Evolutionary conservation across 2,329 filamentous ascomycete species (phyloP).

Genomic region (Aspergillus chevalieri): DNA sequence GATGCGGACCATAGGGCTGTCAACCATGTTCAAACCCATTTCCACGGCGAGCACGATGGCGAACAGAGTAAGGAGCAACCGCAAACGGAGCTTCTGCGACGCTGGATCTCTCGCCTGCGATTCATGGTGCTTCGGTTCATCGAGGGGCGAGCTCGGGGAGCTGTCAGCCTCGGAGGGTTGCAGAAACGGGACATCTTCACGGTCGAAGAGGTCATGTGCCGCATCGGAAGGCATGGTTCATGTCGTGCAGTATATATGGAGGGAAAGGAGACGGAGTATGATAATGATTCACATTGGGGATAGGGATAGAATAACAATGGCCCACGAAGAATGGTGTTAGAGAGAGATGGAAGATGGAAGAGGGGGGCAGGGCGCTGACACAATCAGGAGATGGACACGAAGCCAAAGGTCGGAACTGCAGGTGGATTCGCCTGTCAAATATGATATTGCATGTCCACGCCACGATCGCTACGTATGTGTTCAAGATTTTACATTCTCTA

Average conservation of each 20-base stretch:
- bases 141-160: not conserved
- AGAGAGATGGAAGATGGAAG: too few species aligned
- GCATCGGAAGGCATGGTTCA: slow-evolving; percentile 17
- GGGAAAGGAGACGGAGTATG: not conserved
- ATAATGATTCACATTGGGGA: not conserved
- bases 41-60: slow-evolving; percentile 40
- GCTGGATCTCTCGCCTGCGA: not conserved
- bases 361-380: not conserved
- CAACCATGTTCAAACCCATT: slow-evolving; percentile 39
- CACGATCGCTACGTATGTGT: not conserved
- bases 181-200: slow-evolving; percentile 30
- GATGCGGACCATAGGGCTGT: slow-evolving; percentile 43
- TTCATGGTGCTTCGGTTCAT: slow-evolving; percentile 2
- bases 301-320: not conserved
- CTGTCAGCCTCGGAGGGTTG: slow-evolving; percentile 7
- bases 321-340: not conserved
- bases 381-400: not conserved
- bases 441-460: not conserved
- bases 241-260: not conserved
- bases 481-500: too few species aligned
- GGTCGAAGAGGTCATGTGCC: slow-evolving; percentile 17
- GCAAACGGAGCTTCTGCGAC: slow-evolving; percentile 24
- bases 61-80: slow-evolving; percentile 38
- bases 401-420: too few species aligned
- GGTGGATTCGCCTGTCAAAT: not conserved